phyloP scores from a whole-genome alignment of 139 green algal species.

The Chlamydomonas eustigma region DNA sequence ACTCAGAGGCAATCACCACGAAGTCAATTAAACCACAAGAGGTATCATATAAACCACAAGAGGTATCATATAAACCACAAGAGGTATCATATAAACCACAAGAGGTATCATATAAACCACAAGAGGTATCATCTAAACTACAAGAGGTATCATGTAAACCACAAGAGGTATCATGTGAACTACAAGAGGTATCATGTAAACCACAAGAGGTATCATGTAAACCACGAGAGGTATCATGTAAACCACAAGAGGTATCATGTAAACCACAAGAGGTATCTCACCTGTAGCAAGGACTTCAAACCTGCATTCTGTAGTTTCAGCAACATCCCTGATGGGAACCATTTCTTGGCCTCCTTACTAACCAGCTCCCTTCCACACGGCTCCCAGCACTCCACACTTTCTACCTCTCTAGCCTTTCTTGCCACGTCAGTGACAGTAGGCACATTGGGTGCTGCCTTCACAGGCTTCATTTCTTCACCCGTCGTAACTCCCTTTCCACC shows the following conservation, averaged over 20 bases:
- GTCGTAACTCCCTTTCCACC: too few species aligned
- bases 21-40: too few species aligned
- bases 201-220: background rate
- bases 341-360: background rate
- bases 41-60: too few species aligned
- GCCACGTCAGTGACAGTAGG: too few species aligned
- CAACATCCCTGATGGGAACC: background rate
- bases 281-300: conserved; percentile 8
- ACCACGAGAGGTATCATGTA: background rate
- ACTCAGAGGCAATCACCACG: too few species aligned
- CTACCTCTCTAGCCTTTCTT: too few species aligned
- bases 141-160: background rate
- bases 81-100: too few species aligned
- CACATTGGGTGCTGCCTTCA: too few species aligned
- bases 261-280: background rate
- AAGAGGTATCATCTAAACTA: background rate
- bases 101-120: background rate
- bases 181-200: background rate
- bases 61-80: too few species aligned
- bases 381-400: conserved; percentile 3
- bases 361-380: background rate
- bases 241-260: background rate
- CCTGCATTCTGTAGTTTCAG: conserved; percentile 4
- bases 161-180: background rate
- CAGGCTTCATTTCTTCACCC: too few species aligned